Conservation (phyloP, 257 asterid species). For the Petrea volubilis region DNA sequence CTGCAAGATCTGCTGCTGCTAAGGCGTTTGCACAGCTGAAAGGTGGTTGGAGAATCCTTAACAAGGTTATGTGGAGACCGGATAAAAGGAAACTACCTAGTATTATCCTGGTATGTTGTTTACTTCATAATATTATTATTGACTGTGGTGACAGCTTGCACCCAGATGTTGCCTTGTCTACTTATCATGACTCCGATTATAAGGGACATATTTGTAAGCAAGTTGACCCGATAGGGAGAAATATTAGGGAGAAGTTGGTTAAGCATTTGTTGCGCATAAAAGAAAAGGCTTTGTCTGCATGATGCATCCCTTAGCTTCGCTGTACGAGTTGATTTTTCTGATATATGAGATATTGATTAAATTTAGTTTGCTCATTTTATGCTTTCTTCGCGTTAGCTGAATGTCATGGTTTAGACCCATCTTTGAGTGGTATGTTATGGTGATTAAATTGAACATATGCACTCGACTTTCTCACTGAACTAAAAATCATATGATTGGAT, state of each 20-base stretch:
- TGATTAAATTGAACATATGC: background rate
- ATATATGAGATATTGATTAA: background rate
- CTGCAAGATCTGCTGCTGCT: constrained; percentile 52
- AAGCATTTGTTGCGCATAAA: constrained; percentile 35
- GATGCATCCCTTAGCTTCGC: background rate
- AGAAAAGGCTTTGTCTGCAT: constrained; percentile 14
- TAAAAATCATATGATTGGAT: background rate
- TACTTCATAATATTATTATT: constrained; percentile 82
- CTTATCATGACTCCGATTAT: constrained; percentile 61
- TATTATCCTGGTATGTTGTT: constrained; percentile 84
- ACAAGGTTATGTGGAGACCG: constrained; percentile 98
- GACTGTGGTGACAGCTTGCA: constrained; percentile 75
- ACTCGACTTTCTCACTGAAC: background rate
- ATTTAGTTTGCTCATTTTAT: background rate
- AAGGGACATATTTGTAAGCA: constrained; percentile 42
- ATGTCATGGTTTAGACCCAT: background rate
- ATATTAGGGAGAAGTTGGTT: constrained; percentile 53
- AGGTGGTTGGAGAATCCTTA: constrained; percentile 95
- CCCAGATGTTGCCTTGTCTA: constrained; percentile 60
- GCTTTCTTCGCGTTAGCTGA: background rate
- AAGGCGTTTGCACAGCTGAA: constrained; percentile 74
- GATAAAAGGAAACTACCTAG: constrained; percentile 90
- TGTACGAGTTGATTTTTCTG: background rate
- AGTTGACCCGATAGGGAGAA: constrained; percentile 53
- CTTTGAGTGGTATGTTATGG: background rate